These are phyloP conservation scores for Endocarpon pusillum DNA, from an alignment of 495 filamentous ascomycete species.

Conservation along the genomic window DNA sequence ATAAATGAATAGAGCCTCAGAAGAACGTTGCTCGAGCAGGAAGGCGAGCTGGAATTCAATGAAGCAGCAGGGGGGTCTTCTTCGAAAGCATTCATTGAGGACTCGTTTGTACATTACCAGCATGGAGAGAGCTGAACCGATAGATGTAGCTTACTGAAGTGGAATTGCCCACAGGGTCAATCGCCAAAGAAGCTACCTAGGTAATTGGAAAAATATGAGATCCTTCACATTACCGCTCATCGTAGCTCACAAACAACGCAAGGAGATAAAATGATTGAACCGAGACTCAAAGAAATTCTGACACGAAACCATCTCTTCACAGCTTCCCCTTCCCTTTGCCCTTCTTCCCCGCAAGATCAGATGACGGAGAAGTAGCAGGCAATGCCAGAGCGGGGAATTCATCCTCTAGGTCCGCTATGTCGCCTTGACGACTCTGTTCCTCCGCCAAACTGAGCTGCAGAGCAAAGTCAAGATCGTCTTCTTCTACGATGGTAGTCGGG, in stretches of 20 bases:
- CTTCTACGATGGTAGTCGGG: neutral
- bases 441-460: constrained; percentile 73
- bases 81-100: too few relatives aligned
- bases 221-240: constrained; percentile 1
- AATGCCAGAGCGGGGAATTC: constrained; percentile 43
- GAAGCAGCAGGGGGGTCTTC: too few relatives aligned
- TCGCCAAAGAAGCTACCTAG: too few relatives aligned
- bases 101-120: too few relatives aligned
- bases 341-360: constrained; percentile 9
- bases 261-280: neutral
- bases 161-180: too few relatives aligned
- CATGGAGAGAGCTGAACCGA: too few relatives aligned
- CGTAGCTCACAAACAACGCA: neutral
- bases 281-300: neutral
- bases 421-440: constrained; percentile 36
- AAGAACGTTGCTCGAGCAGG: too few relatives aligned
- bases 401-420: constrained; percentile 21
- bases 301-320: neutral
- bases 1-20: too few relatives aligned
- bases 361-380: too few relatives aligned
- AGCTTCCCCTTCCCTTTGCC: neutral
- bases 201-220: too few relatives aligned
- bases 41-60: too few relatives aligned
- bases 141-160: too few relatives aligned
- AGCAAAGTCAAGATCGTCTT: constrained; percentile 66